Conservation (phyloP, 805 yeast species). For the Starmerella sirachaensis region DNA sequence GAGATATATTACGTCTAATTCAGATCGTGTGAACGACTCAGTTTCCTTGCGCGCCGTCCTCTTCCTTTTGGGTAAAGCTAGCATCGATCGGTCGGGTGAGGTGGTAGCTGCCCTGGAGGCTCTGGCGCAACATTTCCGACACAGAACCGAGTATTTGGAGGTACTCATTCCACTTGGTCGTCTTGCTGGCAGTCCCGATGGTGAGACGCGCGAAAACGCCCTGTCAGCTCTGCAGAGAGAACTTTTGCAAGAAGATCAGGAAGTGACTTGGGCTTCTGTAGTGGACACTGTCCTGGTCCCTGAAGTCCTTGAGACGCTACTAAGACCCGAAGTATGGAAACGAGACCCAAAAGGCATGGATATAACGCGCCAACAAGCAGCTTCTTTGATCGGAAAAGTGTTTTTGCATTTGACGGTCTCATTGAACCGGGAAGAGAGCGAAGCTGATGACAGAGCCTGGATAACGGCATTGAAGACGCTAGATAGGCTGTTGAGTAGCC, state of each 20-base stretch:
- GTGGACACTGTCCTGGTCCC: conserved; percentile 71
- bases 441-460: conserved; percentile 29
- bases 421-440: conserved; percentile 23
- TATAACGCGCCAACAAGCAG: conserved; percentile 53
- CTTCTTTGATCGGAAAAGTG: conserved; percentile 56
- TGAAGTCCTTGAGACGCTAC: conserved; percentile 44
- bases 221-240: conserved; percentile 37
- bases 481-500: conserved; percentile 31
- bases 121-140: conserved; percentile 5
- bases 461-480: conserved; percentile 29
- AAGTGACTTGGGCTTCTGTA: conserved; percentile 30
- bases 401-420: conserved; percentile 37
- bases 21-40: neutral
- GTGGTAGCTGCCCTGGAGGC: conserved; percentile 5
- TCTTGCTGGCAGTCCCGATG: conserved; percentile 6
- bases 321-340: conserved; percentile 49
- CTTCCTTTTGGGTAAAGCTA: neutral
- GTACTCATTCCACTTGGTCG: conserved; percentile 8
- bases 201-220: conserved; percentile 19
- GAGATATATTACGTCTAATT: conserved; percentile 5
- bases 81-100: neutral
- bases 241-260: conserved; percentile 33
- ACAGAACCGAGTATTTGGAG: conserved; percentile 4
- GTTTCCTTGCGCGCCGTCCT: neutral
- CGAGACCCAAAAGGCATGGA: conserved; percentile 55